Base-by-base conservation (phyloP, 352 stramenopile genomes). In the Phytophthora tubulina region DNA sequence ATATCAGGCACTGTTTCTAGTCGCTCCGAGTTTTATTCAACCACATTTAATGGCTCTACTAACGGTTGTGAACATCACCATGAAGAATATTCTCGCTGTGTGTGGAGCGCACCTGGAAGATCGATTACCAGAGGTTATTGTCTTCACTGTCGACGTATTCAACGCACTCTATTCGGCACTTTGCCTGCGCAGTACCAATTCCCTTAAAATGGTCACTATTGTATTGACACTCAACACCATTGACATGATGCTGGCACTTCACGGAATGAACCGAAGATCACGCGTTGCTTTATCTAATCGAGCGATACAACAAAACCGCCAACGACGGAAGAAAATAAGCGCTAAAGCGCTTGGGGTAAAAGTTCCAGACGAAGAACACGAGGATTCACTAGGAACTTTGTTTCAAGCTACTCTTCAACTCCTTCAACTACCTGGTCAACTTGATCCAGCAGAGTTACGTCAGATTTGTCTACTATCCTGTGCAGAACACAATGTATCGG, bases 141-240 rank as follows among this genome's bases (percentile, higher is more conserved):
- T 81, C 0, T 80, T 84, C 35, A 67, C 70, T 0, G 62, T 86
- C 13, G 76, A 86, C 11, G 60, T 84, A 10, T 86, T 86, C 51
- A 81, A 72, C 55, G 50, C 79, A 6, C 57, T 86, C 8, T 86
- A 84, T 36, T 78, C 60, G 4, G 57, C 65, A 0, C 62, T 81
- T 9, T 81, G 73, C 6, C 76, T 81, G 73, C 70, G 70, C 44
- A 73, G 55, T 15, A 67, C 55, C 6, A 81, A 81, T 13, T 72
- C 73, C 0, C 4, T 78, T 3, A 72, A 76, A 21, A 79, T 71
- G 51, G 74, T 70, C 1, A 49, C 36, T 14, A 57, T 71, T 14
- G 65, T 73, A 4, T 64, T 77, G 31, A 49, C 45, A 10, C 56
- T 73, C 6, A 77, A 81, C 42, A 14, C 62, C 0, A 1, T 76